phyloP scores from a whole-genome alignment of 768 basidiomycete genomes.

The Tylopilus cervinicoccineus region DNA sequence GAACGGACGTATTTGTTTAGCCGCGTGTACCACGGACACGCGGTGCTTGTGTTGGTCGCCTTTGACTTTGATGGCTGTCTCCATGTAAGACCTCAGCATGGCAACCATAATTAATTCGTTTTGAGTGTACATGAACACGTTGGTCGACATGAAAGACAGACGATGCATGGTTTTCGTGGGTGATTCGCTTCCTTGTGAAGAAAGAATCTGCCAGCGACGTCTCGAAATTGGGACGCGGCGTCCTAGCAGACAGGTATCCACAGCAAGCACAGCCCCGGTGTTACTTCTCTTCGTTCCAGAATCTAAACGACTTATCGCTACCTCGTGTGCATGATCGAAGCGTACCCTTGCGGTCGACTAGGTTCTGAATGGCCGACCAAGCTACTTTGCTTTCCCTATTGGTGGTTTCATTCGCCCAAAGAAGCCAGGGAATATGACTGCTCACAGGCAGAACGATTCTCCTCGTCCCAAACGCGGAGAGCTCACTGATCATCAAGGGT shows the following conservation, averaged over 20 bases:
- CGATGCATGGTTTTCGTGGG: not conserved
- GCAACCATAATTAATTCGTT: too few species aligned
- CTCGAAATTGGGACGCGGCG: not conserved
- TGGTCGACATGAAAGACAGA: not conserved
- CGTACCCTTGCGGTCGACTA: not conserved
- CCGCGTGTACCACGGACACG: too few species aligned
- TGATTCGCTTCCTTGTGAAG: not conserved
- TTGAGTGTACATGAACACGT: too few species aligned
- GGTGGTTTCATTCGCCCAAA: constrained; percentile 2
- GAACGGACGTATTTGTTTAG: too few species aligned
- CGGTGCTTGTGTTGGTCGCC: too few species aligned
- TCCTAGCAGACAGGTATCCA: not conserved
- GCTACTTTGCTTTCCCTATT: constrained; percentile 4
- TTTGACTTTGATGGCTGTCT: too few species aligned
- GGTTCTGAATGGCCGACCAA: not conserved
- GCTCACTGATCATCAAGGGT: constrained; percentile 9
- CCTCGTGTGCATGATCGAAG: constrained; percentile 17
- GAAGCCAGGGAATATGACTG: constrained; percentile 7
- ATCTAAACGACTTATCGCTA: constrained; percentile 3
- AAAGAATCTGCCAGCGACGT: not conserved
- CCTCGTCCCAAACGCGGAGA: constrained; percentile 12
- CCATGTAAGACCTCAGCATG: too few species aligned
- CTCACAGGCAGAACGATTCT: constrained; percentile 21
- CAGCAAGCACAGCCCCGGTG: constrained; percentile 2
- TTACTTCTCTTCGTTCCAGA: constrained; percentile 7